Base-by-base conservation (phyloP, 768 basidiomycete genomes). In the Nidularia pulvinata region DNA sequence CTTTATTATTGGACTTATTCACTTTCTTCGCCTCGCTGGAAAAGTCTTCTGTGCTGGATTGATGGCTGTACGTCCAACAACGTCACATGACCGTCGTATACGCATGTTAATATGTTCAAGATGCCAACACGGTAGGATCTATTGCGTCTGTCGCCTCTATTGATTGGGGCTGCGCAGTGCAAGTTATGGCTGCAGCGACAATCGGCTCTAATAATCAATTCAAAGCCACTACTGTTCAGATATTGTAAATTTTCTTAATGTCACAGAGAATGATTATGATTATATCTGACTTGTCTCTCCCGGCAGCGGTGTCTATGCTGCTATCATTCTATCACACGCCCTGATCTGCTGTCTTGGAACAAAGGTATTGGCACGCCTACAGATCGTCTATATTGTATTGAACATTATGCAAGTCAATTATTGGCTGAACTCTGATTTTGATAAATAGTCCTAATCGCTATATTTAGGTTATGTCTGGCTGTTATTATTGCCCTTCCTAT, bases 401-500 rank as follows among this genome's bases (percentile, higher is more conserved):
- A 92, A 92, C 61, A 66, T 91, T 30, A 49, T 82, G 85, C 86
- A 65, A 53, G 86, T 69, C 3, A 30, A 30, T 30, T 30, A 30
- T 30, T 30, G 3, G 25, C 25, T 30, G 25, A 4, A 30, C 25
- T 30, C 25, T 30, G 25, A 30, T 30, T 30, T 30, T 30, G 2
- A 30, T 1, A 30, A 30, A 30, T 4, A 46, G 25, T 46, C 2
- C 25, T 46, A 3, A 46, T n/a, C 14, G 10, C 11, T n/a, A 30
- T 36, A 37, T 45, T n/a, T 16, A 88, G 86, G 19, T 66, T 88
- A 14, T 86, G 83, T 58, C 60, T 89, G 6, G 83, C 80, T 1
- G 76, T 90, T 5, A 85, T 92, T 50, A 80, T 93, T 49, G 86
- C 80, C 6, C 72, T 91, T 3, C 89, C 88, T 0, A 79, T 72